Base-by-base conservation (phyloP, 331 rosid genomes). In the Phaseolus coccineus region DNA sequence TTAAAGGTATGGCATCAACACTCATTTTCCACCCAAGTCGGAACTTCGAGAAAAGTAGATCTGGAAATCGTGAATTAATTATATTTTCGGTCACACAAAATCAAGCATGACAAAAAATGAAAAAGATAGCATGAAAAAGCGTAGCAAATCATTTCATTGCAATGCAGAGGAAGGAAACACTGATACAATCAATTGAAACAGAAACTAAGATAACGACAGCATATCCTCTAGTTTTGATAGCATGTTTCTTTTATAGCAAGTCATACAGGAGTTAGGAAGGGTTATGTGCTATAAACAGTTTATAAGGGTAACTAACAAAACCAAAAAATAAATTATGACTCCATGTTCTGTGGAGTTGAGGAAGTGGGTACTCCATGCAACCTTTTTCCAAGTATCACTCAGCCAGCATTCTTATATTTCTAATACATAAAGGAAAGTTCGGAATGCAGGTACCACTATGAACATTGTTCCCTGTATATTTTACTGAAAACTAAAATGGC, bases 21-120 rank as follows among this genome's bases (percentile, higher is more conserved):
- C 69, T 89, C 91, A 87, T 85, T 87, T 90, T 95, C 99, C 99
- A 95, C 52, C 99, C 98, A 77, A 89, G 87, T 71, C 97, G 94
- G 50, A 90, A 93, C 82, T 83, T 91, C 0, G 96, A 82, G 87
- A 93, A 87, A 72, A 95, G 93, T 74, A 93, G 77, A 87, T 82
- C 99, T 95, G 93, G 77, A 81, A 82, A 84, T 71, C 30, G 40
- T 25, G 2, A 25, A 81, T 30, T 16, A 71, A 53, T 42, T 14
- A 50, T 15, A 63, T 39, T 73, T 80, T 15, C 71, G 47, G 70
- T 58, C 31, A 81, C n/a, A 22, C 76, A 83, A 71, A 61, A 44
- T 9, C 66, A 58, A 44, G 47, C 27, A 73, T 44, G 16, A 15
- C 12, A 46, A 80, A 50, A 70, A 65, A 15, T 13, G 12, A 72